Evolutionary conservation across 805 yeast species (phyloP).

Genomic region (Blastobotrys chiropterorum): DNA sequence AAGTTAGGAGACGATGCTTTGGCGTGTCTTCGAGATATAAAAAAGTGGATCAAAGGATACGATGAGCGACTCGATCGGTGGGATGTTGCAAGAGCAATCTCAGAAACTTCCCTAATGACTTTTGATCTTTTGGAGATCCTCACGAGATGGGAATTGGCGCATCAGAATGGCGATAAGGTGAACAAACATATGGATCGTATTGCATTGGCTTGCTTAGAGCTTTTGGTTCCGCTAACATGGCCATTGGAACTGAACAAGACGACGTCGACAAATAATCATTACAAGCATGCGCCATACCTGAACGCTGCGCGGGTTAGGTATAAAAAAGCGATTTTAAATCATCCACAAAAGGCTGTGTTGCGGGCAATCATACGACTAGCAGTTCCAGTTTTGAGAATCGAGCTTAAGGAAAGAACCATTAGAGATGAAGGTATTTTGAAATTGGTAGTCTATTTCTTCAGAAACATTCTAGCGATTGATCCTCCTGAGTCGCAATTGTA

Average conservation of each 20-base stretch:
- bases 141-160: slow-evolving; percentile 56
- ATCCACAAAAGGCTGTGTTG: slow-evolving; percentile 54
- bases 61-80: slow-evolving; percentile 66
- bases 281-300: slow-evolving; percentile 50
- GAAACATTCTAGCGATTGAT: slow-evolving; percentile 74
- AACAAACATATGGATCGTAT: slow-evolving; percentile 47
- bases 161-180: slow-evolving; percentile 9
- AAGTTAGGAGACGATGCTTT: slow-evolving; percentile 81
- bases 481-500: slow-evolving; percentile 54
- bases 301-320: slow-evolving; percentile 63
- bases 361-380: slow-evolving; percentile 66
- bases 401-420: slow-evolving; percentile 47
- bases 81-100: slow-evolving; percentile 85
- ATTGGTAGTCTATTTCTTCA: slow-evolving; percentile 63
- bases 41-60: slow-evolving; percentile 78
- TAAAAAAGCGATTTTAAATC: slow-evolving; percentile 59
- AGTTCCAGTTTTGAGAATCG: slow-evolving; percentile 39
- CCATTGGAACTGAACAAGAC: slow-evolving; percentile 62
- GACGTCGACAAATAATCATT: slow-evolving; percentile 53
- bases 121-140: slow-evolving; percentile 72
- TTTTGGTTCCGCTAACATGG: slow-evolving; percentile 80
- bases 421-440: slow-evolving; percentile 69
- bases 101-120: slow-evolving; percentile 65
- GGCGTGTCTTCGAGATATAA: slow-evolving; percentile 81
- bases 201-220: slow-evolving; percentile 66